Conservation (phyloP, 257 asterid genomes). For the Voacanga thouarsii region DNA sequence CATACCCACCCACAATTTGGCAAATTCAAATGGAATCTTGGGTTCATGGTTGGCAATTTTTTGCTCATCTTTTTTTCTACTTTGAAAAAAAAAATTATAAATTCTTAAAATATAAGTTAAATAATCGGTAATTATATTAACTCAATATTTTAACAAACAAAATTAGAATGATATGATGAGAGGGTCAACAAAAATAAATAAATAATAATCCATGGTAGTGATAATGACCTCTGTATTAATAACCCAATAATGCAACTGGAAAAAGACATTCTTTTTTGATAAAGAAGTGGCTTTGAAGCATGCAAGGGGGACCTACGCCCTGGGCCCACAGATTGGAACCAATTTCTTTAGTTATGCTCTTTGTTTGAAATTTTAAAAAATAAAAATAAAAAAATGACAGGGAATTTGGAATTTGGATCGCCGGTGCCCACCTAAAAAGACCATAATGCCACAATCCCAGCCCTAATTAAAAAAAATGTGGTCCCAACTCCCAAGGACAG, state of each 20-base stretch:
- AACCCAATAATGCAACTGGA: constrained; percentile 39
- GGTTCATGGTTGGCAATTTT: too few species aligned
- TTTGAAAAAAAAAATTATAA: too few species aligned
- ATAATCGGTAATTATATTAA: too few species aligned
- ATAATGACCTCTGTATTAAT: constrained; percentile 12
- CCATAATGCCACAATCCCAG: constrained; percentile 5
- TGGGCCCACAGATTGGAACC: constrained; percentile 3
- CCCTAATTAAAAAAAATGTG: neutral
- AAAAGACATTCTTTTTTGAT: constrained; percentile 26
- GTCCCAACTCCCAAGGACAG: neutral
- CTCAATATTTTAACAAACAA: too few species aligned
- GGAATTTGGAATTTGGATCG: constrained; percentile 16
- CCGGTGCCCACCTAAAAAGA: constrained; percentile 5
- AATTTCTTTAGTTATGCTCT: constrained; percentile 12
- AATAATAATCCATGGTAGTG: constrained; percentile 13
- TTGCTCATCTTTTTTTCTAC: too few species aligned
- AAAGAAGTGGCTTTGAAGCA: constrained; percentile 26
- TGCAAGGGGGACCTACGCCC: constrained; percentile 15
- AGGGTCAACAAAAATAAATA: constrained; percentile 17
- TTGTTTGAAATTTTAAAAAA: neutral
- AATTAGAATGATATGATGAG: constrained; percentile 4
- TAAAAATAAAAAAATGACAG: neutral
- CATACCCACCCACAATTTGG: too few species aligned
- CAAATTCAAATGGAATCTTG: too few species aligned
- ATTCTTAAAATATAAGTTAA: too few species aligned